These are phyloP conservation scores for Salvia hispanica DNA, from an alignment of 257 asterid species.

Conservation along the genomic window DNA sequence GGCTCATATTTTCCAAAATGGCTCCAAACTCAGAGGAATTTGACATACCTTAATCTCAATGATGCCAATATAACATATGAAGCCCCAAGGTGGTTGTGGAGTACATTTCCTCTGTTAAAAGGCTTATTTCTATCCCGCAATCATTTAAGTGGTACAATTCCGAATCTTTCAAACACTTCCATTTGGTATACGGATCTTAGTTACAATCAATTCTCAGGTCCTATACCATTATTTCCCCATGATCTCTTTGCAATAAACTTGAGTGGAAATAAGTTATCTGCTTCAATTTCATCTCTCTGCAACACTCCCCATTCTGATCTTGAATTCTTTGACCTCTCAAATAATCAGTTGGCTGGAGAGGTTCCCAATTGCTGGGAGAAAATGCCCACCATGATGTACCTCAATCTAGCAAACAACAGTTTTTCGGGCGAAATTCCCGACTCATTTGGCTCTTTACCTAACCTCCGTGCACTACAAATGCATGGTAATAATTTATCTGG, in stretches of 20 bases:
- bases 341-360: slow-evolving; percentile 31
- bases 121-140: not conserved
- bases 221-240: slow-evolving; percentile 34
- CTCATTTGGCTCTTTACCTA: slow-evolving; percentile 30
- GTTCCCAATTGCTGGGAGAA: slow-evolving; percentile 37
- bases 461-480: not conserved
- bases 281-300: slow-evolving; percentile 38
- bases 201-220: slow-evolving; percentile 37
- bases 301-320: not conserved
- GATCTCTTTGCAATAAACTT: slow-evolving; percentile 20
- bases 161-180: slow-evolving; percentile 17
- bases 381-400: not conserved
- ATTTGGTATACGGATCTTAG: slow-evolving; percentile 19
- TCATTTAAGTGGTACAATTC: slow-evolving; percentile 39
- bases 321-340: slow-evolving; percentile 27
- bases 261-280: slow-evolving; percentile 35
- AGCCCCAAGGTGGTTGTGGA: slow-evolving; percentile 41
- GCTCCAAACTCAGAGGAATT: slow-evolving; percentile 36
- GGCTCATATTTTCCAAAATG: slow-evolving; percentile 43
- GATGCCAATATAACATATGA: slow-evolving; percentile 34
- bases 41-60: slow-evolving; percentile 29
- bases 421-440: slow-evolving; percentile 22
- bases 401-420: slow-evolving; percentile 30
- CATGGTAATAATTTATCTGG: slow-evolving; percentile 6
- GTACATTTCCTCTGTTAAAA: not conserved